Percentiles rank a stretch among this genome's conserved stretches.
These are phyloP conservation scores for Chaetomium globosum DNA, from an alignment of 2,329 filamentous ascomycete species.

Conservation along the genomic window DNA sequence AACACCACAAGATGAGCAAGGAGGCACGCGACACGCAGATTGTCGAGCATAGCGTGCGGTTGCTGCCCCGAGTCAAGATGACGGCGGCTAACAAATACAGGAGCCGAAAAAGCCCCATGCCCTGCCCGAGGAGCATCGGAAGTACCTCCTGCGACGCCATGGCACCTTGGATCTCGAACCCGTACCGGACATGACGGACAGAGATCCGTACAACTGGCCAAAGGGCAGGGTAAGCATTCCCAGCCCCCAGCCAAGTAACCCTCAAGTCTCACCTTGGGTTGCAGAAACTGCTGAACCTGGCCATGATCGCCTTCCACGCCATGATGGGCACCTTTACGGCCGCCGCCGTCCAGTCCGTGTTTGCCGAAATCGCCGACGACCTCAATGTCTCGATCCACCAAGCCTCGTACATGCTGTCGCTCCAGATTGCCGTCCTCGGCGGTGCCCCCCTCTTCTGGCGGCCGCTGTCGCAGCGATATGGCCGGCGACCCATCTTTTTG, in stretches of 20 bases:
- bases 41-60: constrained; percentile 13
- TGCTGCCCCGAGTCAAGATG: not conserved
- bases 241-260: too few relatives aligned
- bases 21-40: constrained; percentile 1
- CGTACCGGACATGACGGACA: constrained; percentile 52
- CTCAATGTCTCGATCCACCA: constrained; percentile 52
- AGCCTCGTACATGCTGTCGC: constrained; percentile 56
- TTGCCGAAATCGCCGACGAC: constrained; percentile 55
- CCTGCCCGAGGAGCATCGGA: constrained; percentile 44
- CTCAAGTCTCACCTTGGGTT: not conserved
- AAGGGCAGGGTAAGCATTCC: constrained; percentile 49
- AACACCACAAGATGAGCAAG: constrained; percentile 7
- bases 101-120: not conserved
- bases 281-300: constrained; percentile 56
- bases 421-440: constrained; percentile 59
- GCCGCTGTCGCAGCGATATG: constrained; percentile 56
- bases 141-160: constrained; percentile 56
- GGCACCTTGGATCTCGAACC: constrained; percentile 59
- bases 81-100: not conserved
- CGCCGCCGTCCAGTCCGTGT: constrained; percentile 57
- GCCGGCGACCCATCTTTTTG: constrained; percentile 58
- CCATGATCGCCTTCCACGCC: constrained; percentile 59
- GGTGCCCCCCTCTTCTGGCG: constrained; percentile 59
- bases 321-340: constrained; percentile 61
- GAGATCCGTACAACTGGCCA: constrained; percentile 61